Conservation (phyloP, 108 stramenopile species). For the Nitzschia putrida region DNA sequence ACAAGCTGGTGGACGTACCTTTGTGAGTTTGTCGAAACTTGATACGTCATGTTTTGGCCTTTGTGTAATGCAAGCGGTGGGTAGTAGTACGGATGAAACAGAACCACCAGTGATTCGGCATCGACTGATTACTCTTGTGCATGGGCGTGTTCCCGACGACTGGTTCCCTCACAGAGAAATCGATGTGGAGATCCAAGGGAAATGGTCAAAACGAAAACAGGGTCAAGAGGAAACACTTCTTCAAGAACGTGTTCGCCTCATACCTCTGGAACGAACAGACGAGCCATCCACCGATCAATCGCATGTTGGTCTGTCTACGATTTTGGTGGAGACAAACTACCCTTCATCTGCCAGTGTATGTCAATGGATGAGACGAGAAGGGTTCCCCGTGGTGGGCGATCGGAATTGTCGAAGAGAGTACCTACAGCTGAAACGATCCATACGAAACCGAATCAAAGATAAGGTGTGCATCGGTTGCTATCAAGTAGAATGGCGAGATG, state of each 20-base stretch:
- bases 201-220: conserved; percentile 31
- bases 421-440: conserved; percentile 48
- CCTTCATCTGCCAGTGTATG: conserved; percentile 41
- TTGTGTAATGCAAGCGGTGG: conserved; percentile 33
- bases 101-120: conserved; percentile 19
- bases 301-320: conserved; percentile 20
- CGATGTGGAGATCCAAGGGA: conserved; percentile 36
- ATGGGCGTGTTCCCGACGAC: conserved; percentile 42
- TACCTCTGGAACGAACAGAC: conserved; percentile 12
- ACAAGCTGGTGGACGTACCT: conserved; percentile 23
- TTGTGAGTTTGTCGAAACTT: conserved; percentile 41
- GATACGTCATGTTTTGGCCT: conserved; percentile 63
- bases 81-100: too few species aligned
- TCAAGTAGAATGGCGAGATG: conserved; percentile 11
- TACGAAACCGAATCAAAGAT: conserved; percentile 64
- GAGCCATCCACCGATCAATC: neutral
- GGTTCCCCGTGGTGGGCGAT: conserved; percentile 68
- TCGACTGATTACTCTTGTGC: conserved; percentile 49
- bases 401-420: conserved; percentile 53
- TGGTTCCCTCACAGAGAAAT: conserved; percentile 41
- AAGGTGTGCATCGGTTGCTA: conserved; percentile 64
- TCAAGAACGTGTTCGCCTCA: neutral
- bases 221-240: conserved; percentile 22
- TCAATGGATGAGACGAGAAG: conserved; percentile 48
- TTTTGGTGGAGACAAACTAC: conserved; percentile 23